Base-by-base conservation (phyloP, 805 yeast genomes). In the Kregervanrija pseudodelftensis region DNA sequence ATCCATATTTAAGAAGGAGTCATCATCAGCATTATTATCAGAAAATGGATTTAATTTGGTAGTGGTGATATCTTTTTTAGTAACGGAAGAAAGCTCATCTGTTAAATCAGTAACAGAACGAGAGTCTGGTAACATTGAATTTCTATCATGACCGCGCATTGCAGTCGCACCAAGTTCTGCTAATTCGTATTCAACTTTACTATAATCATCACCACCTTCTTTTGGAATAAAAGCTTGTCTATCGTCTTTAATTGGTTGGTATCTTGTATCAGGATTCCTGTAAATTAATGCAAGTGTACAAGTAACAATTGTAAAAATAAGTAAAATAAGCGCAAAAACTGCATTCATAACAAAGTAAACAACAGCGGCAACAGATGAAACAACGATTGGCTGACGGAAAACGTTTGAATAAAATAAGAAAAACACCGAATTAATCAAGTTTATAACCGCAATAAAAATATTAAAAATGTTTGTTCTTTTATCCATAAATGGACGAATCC, bases 201-300 rank as follows among this genome's bases (percentile, higher is more conserved):
- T 58, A 37, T 63, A 64, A 32, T 64, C 64, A n/a, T 54, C 52
- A n/a, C 39, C 54, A 45, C 70, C 80, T 45, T 72, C 70, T 56
- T 82, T 74, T 50, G 90, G 90, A 59, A 93, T 85, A 63, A 93
- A 93, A n/a, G 96, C 85, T 42, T 85, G 93, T 61, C 99, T 79
- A 61, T 93, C 99, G 64, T 93, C 99, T 56, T 84, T 85, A 84
- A 91, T 85, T 49, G 96, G 98, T 68, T 88, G 91, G 69, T 93
- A 93, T 55, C 95, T 77, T 9, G 91, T 79, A 65, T 93, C 99
- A 43, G 99, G 98, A 63, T 93, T 89, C 72, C 85, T 88, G 63
- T 85, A 82, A 31, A 90, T 53, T 56, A 93, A 65, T 0, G 96
- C 96, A 65, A 88, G 69, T 5, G 81, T 70, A 68, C 98, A 90